Evolutionary conservation across 441 rosid genomes (phyloP), one percentile per base, ranked within the genome.

Genomic region (Iberis amara): DNA sequence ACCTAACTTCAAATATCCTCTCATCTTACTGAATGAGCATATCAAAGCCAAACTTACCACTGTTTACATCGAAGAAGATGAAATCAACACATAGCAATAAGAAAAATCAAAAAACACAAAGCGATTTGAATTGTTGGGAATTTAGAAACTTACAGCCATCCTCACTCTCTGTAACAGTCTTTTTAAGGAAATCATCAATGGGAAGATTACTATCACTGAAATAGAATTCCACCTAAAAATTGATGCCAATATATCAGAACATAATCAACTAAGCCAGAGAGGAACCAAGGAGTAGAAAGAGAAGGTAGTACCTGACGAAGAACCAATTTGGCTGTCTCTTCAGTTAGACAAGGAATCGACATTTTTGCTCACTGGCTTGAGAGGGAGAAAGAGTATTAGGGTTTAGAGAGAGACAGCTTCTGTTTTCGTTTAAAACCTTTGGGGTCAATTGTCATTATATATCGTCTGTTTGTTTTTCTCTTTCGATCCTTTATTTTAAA

Each of bases 11-110:
- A 90, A 78, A 79, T 83, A 77, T 18, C 56, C 73, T 65, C 76
- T 85, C 98, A 90, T 87, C 81, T 81, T 86, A 70, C 82, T 76
- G 39, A 90, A 90, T 15, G 92, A 81, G 42, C 98, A 90, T 58
- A 90, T 87, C 82, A 90, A 77, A 38, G 81, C 85, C 79, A 90
- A 71, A 55, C 80, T 77, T 14, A 81, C 85, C 95, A 87, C 98
- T 90, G 26, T 62, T 37, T 6, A 36, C 11, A 24, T 18, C 21
- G 49, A 78, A 70, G 8, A 11, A 18, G 10, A 46, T 45, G 2
- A 27, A 26, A 35, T 32, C 13, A 47, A 30, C 39, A 52, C 8
- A 35, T n/a, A 6, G 12, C 18, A 39, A 52, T 33, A 41, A 35
- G 8, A 43, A 9, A 23, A 36, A 21, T 0, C n/a, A 32, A 11